Evolutionary conservation across 805 yeast genomes (phyloP), one percentile per base, ranked within the genome.

Genomic region (Metschnikowia dekortorum): DNA sequence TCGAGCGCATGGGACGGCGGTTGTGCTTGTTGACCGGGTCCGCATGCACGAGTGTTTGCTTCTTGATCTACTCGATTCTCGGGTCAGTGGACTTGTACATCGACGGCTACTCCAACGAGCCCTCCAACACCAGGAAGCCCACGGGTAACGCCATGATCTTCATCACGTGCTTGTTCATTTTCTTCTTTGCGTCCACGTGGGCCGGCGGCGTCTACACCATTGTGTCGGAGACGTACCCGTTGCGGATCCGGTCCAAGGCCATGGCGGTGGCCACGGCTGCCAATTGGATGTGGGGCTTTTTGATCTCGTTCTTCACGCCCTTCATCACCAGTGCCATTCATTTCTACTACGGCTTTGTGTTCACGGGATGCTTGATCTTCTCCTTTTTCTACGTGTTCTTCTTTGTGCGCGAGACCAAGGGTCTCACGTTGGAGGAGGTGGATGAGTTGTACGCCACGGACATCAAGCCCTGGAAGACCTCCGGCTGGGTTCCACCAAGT

Each of bases 361-460:
- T 83, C 70, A 69, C 81, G 60, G 87, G 87, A 2, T 82, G 87
- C 65, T 70, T 82, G 71, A 68, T 82, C 18, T 79, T 81, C 56
- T 75, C 83, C 46, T 70, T 84, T 64, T 73, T 85, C 68, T 89
- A 85, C 66, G 87, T 87, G 48, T 82, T 78, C 75, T 82, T 87
- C 75, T 77, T 78, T 58, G 82, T 89, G 53, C 82, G 83, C 60
- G 92, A 87, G 70, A 89, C 96, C 49, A 83, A 81, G 72, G 95
- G 95, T 52, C 78, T 87, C 61, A 78, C 87, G 41, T 78, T 89
- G 65, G 96, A 88, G 71, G 90, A 88, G 69, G 88, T 88, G 55
- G 90, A 87, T 65, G 83, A 79, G 62, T 71, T 84, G 75, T 85
- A 82, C 59, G 75, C 75, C 35, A 67, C 69, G 47, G 65, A 62